Evolutionary conservation across 371 early-diverging fungal genomes (phyloP), one percentile per base, ranked within the genome.

Genomic region (Rhizopus delemar): DNA sequence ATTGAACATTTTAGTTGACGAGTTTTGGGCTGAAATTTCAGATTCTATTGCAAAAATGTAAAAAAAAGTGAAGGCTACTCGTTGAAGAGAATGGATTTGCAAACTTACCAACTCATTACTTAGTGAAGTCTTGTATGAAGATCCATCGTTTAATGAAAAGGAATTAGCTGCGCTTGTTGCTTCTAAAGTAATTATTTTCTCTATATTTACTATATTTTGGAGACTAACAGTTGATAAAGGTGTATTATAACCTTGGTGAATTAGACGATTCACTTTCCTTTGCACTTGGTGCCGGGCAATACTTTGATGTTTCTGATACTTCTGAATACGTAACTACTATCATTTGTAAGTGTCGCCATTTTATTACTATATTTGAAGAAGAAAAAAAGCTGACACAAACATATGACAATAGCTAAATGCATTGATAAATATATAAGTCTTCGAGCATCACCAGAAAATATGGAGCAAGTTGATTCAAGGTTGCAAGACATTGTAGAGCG

Each of bases 11-110:
- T 74, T 95, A 56, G 93, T 96, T 50, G 93, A 95, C 79, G 88
- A 90, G 63, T 97, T 96, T 73, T 98, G 99, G 99, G 90, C 96
- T 13, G 99, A 98, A 71, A 94, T 97, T 58, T 85, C 97, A 32
- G 99, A 98, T 69, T 84, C 91, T 8, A 87, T 97, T 51, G 84
- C 95, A 5, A 94, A 94, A 76, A 97, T 97, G 93, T 93, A 84
- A 60, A 46, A 3, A 46, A 43, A 43, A 43, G n/a, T 13, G n/a
- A 43, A 43, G 22, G 22, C 22, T 22, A 22, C 22, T 22, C 22
- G 22, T 22, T 22, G 22, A 22, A 22, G 5, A 43, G 22, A 22
- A 22, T 22, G 22, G 22, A 22, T 2, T 22, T 22, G 13, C 11
- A 58, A 3, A 2, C 22, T 31, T 56, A 29, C 12, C 38, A 33